Percentiles rank a stretch among this genome's conserved stretches.
These are phyloP conservation scores for Monilinia fructigena DNA, from an alignment of 2,329 filamentous ascomycete species.

Conservation along the genomic window DNA sequence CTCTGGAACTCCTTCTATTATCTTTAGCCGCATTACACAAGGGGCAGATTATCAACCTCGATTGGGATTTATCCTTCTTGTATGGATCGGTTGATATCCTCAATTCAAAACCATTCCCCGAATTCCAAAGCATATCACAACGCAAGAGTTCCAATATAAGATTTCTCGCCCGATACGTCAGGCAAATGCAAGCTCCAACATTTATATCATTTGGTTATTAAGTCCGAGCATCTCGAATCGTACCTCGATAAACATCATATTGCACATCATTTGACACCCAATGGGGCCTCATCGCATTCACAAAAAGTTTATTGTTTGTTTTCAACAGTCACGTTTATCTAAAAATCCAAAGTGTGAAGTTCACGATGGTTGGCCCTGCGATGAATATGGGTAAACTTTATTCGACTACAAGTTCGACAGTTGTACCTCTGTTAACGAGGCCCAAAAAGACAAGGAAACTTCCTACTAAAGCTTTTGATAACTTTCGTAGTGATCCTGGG, in stretches of 20 bases:
- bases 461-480: constrained; percentile 34
- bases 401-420: constrained; percentile 33
- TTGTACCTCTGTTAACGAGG: constrained; percentile 32
- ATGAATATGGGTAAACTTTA: constrained; percentile 31
- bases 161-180: not conserved
- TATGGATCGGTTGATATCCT: not conserved
- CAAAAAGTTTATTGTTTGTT: not conserved
- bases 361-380: not conserved
- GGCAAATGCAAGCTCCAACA: not conserved
- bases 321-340: not conserved
- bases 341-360: not conserved
- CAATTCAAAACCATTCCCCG: not conserved
- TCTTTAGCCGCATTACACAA: not conserved
- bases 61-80: not conserved
- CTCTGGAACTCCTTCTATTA: no score
- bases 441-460: constrained; percentile 27
- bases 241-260: not conserved
- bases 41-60: not conserved
- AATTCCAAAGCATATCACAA: not conserved
- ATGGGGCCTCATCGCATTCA: not conserved
- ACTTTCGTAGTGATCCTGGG: constrained; percentile 33
- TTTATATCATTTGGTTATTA: not conserved
- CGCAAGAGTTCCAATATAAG: not conserved
- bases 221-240: not conserved
- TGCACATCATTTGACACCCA: not conserved